Percentiles rank a stretch among this genome's conserved stretches.
These are phyloP conservation scores for Mycena epipterygia DNA, from an alignment of 768 basidiomycete species.

Conservation along the genomic window DNA sequence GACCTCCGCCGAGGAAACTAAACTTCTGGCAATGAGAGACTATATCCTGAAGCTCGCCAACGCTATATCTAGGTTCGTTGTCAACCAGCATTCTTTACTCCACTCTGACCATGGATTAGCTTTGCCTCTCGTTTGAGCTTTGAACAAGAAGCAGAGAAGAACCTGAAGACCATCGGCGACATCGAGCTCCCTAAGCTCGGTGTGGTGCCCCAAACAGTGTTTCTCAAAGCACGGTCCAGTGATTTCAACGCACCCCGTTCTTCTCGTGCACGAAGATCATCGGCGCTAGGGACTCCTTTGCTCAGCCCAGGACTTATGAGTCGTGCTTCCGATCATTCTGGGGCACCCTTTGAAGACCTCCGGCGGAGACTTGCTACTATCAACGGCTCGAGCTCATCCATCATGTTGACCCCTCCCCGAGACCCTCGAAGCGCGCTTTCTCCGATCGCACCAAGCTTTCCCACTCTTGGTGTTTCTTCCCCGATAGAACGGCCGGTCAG, in stretches of 20 bases:
- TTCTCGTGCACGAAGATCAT: conserved; percentile 60
- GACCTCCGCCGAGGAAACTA: conserved; percentile 83
- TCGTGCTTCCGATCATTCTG: conserved; percentile 62
- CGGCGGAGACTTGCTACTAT: conserved; percentile 81
- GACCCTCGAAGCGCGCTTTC: conserved; percentile 58
- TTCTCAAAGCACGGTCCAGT: conserved; percentile 72
- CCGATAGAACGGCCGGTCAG: conserved; percentile 74
- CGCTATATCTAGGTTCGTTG: conserved; percentile 77
- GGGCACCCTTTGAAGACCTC: conserved; percentile 83
- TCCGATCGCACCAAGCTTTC: conserved; percentile 50
- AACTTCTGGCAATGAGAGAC: conserved; percentile 90
- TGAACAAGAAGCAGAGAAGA: conserved; percentile 75
- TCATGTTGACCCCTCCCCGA: conserved; percentile 61
- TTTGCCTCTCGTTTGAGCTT: conserved; percentile 74
- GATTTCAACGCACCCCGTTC: conserved; percentile 54
- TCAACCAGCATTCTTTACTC: background rate
- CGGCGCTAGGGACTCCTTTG: conserved; percentile 56
- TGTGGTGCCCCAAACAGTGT: conserved; percentile 92
- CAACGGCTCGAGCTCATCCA: conserved; percentile 78
- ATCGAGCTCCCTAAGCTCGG: conserved; percentile 90
- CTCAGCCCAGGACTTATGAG: conserved; percentile 65
- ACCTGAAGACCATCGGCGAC: conserved; percentile 73
- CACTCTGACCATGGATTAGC: conserved; percentile 50
- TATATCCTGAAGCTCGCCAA: conserved; percentile 89
- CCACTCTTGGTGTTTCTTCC: conserved; percentile 43